Evolutionary conservation across 148 eudicot genomes (phyloP).

Genomic region (Mesembryanthemum crystallinum): DNA sequence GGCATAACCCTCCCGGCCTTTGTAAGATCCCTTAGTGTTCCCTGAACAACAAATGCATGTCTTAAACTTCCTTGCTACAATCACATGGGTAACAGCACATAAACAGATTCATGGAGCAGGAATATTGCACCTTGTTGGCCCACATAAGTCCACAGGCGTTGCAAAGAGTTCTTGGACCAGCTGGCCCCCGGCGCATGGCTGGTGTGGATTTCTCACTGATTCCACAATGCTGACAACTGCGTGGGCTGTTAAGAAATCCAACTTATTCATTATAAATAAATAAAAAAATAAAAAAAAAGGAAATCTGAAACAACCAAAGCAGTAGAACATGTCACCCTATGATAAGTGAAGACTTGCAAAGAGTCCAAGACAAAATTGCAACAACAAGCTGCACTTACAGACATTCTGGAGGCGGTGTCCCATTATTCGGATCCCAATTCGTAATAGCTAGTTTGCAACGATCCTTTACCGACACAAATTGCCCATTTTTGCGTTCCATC

Average conservation of each 20-base stretch:
- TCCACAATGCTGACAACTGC: conserved; percentile 43
- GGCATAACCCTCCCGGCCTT: conserved; percentile 33
- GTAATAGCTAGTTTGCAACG: conserved; percentile 21
- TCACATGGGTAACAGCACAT: not conserved
- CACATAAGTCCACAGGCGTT: conserved; percentile 55
- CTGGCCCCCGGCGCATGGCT: conserved; percentile 49
- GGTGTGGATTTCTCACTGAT: conserved; percentile 42
- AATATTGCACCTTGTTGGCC: conserved; percentile 42
- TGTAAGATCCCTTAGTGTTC: conserved; percentile 45
- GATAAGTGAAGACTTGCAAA: not conserved
- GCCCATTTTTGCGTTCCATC: conserved; percentile 47
- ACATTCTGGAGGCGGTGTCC: conserved; percentile 26
- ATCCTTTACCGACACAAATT: conserved; percentile 35
- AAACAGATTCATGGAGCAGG: not conserved
- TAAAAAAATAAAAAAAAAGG: no score
- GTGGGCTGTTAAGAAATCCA: conserved; percentile 20
- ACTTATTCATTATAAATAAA: no score
- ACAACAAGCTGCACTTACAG: conserved; percentile 31
- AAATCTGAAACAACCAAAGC: not conserved
- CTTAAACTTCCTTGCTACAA: conserved; percentile 1
- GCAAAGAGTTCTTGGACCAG: conserved; percentile 48
- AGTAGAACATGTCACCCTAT: not conserved
- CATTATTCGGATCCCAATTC: conserved; percentile 29
- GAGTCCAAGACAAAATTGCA: not conserved
- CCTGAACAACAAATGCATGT: conserved; percentile 30